phyloP scores from a whole-genome alignment of 305 asterid species.

The Andrographis paniculata region DNA sequence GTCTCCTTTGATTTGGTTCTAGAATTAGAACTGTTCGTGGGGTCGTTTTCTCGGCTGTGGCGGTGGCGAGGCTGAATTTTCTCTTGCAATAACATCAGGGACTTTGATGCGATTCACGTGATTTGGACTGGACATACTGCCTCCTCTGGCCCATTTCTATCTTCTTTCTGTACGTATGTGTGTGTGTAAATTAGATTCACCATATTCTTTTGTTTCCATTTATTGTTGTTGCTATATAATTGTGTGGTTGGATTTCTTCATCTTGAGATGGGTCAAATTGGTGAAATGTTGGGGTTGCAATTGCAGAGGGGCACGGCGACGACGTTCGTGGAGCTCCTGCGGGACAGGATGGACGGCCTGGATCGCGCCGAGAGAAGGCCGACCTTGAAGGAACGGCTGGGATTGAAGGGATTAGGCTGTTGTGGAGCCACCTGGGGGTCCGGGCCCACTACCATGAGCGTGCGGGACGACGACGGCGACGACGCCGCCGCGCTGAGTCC shows the following conservation, averaged over 20 bases:
- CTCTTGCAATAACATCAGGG: no score
- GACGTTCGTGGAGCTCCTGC: slow-evolving; percentile 39
- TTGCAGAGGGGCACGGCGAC: slow-evolving; percentile 45
- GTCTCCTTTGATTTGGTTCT: no score
- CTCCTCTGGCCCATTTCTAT: no score
- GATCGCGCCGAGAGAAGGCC: slow-evolving; percentile 65
- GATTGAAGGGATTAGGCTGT: slow-evolving; percentile 51
- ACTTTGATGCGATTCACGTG: slow-evolving; percentile 45
- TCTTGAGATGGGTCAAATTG: slow-evolving; percentile 32
- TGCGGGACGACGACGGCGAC: slow-evolving; percentile 32
- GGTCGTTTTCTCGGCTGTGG: slow-evolving; percentile 23
- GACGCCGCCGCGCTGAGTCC: no score
- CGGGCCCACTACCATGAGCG: slow-evolving; percentile 33
- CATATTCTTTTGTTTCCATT: slow-evolving; percentile 25
- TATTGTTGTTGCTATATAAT: slow-evolving; percentile 8
- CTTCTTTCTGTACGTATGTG: no score
- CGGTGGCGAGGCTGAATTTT: slow-evolving; percentile 11
- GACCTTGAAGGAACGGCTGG: slow-evolving; percentile 53
- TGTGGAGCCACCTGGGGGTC: slow-evolving; percentile 59
- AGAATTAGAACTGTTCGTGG: no score
- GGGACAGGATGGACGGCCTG: slow-evolving; percentile 52
- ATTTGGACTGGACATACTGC: slow-evolving; percentile 21
- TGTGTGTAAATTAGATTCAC: slow-evolving; percentile 22
- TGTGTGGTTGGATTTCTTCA: slow-evolving; percentile 2
- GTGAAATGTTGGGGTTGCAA: slow-evolving; percentile 39